These are phyloP conservation scores for Phytophthora syringae DNA, from an alignment of 352 stramenopile genomes.

Conservation along the genomic window DNA sequence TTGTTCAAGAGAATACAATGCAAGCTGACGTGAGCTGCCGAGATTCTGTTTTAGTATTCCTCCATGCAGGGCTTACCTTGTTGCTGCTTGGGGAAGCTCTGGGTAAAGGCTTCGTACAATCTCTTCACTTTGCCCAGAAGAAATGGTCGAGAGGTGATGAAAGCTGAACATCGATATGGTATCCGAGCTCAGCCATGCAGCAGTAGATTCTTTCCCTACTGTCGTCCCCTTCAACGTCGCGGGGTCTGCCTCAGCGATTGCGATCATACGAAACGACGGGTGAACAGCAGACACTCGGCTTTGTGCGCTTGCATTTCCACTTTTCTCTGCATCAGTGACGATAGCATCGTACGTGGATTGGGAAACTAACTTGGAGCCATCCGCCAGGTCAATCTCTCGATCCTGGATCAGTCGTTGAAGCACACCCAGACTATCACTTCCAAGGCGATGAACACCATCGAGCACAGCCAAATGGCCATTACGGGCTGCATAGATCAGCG, in stretches of 20 bases:
- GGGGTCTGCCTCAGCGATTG: conserved; percentile 74
- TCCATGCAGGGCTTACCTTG: conserved; percentile 44
- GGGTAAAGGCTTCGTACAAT: conserved; percentile 65
- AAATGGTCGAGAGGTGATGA: conserved; percentile 57
- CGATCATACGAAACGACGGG: conserved; percentile 90
- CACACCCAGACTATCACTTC: conserved; percentile 89
- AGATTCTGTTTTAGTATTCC: neutral
- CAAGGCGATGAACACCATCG: conserved; percentile 94
- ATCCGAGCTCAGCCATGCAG: conserved; percentile 77
- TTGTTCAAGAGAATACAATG: too few relatives aligned
- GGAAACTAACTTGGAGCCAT: conserved; percentile 85
- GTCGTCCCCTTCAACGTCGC: conserved; percentile 39
- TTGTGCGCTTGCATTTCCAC: conserved; percentile 18
- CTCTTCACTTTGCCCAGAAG: conserved; percentile 46
- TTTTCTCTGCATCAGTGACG: conserved; percentile 10
- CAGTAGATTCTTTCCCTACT: conserved; percentile 50
- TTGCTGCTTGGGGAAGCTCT: conserved; percentile 54
- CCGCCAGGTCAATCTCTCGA: conserved; percentile 88
- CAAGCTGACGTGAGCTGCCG: neutral
- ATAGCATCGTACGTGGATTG: conserved; percentile 68
- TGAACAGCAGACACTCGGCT: conserved; percentile 74
- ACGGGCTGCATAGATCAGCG: conserved; percentile 89
- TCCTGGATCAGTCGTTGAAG: conserved; percentile 90
- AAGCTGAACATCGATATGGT: conserved; percentile 86
- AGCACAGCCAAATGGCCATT: conserved; percentile 88